Evolutionary conservation across 371 early-diverging fungal genomes (phyloP).

Genomic region (Saksenaea oblongispora): DNA sequence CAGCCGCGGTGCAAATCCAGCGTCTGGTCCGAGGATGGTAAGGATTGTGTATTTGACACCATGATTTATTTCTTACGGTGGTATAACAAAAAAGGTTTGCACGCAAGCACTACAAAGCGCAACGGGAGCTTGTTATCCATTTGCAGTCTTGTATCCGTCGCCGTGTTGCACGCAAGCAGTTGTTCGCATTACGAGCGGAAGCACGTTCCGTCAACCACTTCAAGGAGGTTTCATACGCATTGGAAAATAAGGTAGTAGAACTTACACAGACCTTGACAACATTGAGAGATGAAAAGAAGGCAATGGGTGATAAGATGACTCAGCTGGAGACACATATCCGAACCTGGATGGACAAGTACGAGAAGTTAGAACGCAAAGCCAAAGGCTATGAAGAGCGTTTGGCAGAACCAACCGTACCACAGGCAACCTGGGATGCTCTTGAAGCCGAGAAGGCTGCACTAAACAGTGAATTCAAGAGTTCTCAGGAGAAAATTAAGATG

Average conservation of each 20-base stretch:
- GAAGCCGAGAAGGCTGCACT: slow-evolving; percentile 52
- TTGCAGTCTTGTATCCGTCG: slow-evolving; percentile 87
- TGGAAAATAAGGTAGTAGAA: slow-evolving; percentile 95
- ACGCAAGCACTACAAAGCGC: slow-evolving; percentile 58
- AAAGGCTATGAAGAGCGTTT: slow-evolving; percentile 52
- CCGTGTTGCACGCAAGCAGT: slow-evolving; percentile 66
- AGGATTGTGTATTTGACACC: background rate
- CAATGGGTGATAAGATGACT: slow-evolving; percentile 53
- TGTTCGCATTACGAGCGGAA: slow-evolving; percentile 76
- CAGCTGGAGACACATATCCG: slow-evolving; percentile 72
- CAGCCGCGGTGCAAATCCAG: slow-evolving; percentile 81
- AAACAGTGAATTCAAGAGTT: slow-evolving; percentile 43
- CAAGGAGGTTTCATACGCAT: slow-evolving; percentile 91
- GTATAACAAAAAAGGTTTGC: slow-evolving; percentile 39
- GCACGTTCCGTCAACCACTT: slow-evolving; percentile 89
- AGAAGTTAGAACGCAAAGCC: slow-evolving; percentile 52
- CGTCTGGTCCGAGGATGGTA: slow-evolving; percentile 62
- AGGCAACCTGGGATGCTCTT: slow-evolving; percentile 60
- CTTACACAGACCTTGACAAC: slow-evolving; percentile 81
- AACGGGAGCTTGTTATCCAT: slow-evolving; percentile 61
- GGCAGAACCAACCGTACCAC: slow-evolving; percentile 64
- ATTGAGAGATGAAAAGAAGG: slow-evolving; percentile 71
- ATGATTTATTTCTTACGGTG: background rate
- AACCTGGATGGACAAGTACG: slow-evolving; percentile 74
- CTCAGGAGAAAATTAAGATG: slow-evolving; percentile 57